phyloP scores from a whole-genome alignment of 306 rosid genomes.

The Coriaria nepalensis region DNA sequence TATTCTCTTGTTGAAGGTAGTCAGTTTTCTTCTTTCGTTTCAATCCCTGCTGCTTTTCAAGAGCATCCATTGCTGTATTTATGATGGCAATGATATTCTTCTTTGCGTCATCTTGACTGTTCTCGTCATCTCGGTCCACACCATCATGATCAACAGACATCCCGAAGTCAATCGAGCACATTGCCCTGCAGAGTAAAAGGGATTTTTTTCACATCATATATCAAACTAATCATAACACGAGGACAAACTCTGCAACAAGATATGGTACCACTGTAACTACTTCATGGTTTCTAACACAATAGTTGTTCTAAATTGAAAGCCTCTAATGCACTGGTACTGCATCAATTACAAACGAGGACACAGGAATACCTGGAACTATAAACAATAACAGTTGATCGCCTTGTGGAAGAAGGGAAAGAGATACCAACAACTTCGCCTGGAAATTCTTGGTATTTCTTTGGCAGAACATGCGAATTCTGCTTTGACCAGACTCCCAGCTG shows the following conservation, averaged over 20 bases:
- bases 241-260: no score
- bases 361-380: conserved; percentile 78
- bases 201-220: conserved; percentile 19
- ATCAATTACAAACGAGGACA: conserved; percentile 1
- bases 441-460: conserved; percentile 77
- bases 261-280: no score
- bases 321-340: neutral
- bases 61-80: conserved; percentile 12
- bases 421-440: conserved; percentile 97
- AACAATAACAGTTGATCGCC: conserved; percentile 55
- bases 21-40: conserved; percentile 30
- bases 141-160: conserved; percentile 60
- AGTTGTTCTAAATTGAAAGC: no score
- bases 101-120: conserved; percentile 31
- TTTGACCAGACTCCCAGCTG: conserved; percentile 85
- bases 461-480: conserved; percentile 53
- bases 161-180: conserved; percentile 87
- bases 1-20: conserved; percentile 21
- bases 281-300: no score
- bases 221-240: neutral
- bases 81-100: conserved; percentile 16
- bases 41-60: conserved; percentile 12
- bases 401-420: conserved; percentile 63
- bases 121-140: conserved; percentile 65
- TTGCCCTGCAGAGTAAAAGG: conserved; percentile 46